phyloP scores from a whole-genome alignment of 75 land plant species.

The Pinus tabuliformis region DNA sequence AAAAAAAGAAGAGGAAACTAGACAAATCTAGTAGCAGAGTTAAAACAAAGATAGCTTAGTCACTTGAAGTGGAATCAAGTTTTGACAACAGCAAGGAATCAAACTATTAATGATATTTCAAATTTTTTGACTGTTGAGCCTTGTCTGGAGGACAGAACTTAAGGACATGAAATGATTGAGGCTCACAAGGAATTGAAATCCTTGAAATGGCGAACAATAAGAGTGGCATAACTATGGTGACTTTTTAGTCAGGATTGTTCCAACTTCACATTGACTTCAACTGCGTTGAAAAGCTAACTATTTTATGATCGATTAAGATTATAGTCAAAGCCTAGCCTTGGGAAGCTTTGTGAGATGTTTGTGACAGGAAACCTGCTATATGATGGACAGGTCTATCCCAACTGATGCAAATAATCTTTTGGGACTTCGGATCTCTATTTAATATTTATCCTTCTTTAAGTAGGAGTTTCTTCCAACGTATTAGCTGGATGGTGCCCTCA shows the following conservation, averaged over 20 bases:
- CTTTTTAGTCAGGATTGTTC: no score
- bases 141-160: neutral
- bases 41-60: neutral
- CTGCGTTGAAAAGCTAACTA: neutral
- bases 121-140: neutral
- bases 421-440: no score
- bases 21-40: neutral
- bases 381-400: no score
- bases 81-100: neutral
- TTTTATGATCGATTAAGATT: neutral
- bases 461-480: no score
- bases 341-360: neutral
- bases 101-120: no score
- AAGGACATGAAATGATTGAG: neutral
- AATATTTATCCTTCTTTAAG: no score
- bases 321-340: neutral
- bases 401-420: no score
- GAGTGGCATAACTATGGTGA: neutral
- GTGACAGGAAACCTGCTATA: neutral
- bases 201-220: no score
- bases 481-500: no score
- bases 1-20: neutral
- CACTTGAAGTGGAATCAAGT: neutral
- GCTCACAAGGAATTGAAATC: neutral
- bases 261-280: neutral